Evolutionary conservation across 148 eudicot species (phyloP).

Genomic region (Vaccinium myrtillus): DNA sequence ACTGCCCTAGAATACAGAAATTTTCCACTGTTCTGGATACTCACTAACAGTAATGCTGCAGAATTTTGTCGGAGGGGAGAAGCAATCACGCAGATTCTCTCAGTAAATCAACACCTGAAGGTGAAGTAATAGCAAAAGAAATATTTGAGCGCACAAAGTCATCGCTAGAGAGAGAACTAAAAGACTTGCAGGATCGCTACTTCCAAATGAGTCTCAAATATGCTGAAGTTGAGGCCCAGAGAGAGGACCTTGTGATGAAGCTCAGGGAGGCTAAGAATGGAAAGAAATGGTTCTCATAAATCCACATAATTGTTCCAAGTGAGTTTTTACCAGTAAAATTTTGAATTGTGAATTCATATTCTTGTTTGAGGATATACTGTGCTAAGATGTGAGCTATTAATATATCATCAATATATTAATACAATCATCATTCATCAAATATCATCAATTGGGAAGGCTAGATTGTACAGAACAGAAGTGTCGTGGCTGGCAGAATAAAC

Average conservation of each 20-base stretch:
- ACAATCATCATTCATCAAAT: no score
- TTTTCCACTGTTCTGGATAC: background rate
- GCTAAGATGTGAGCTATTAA: slow-evolving; percentile 6
- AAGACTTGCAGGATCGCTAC: slow-evolving; percentile 79
- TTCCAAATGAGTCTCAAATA: slow-evolving; percentile 81
- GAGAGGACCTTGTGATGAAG: slow-evolving; percentile 92
- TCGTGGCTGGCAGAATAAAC: background rate
- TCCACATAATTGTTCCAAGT: background rate
- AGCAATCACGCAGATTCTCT: slow-evolving; percentile 27
- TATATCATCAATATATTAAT: background rate
- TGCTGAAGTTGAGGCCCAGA: slow-evolving; percentile 87
- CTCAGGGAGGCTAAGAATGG: slow-evolving; percentile 53
- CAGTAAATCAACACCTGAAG: slow-evolving; percentile 29
- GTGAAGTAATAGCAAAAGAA: slow-evolving; percentile 36
- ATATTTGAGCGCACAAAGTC: slow-evolving; percentile 39
- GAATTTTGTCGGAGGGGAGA: slow-evolving; percentile 44
- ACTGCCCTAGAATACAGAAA: background rate
- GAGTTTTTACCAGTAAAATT: background rate
- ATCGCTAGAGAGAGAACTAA: slow-evolving; percentile 61
- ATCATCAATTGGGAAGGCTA: background rate
- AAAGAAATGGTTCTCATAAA: slow-evolving; percentile 65
- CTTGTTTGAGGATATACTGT: background rate
- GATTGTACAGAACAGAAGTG: slow-evolving; percentile 5
- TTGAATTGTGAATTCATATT: background rate
- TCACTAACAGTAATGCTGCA: slow-evolving; percentile 17